phyloP scores from a whole-genome alignment of 2,329 filamentous ascomycete genomes.

The Phialophora expanda region DNA sequence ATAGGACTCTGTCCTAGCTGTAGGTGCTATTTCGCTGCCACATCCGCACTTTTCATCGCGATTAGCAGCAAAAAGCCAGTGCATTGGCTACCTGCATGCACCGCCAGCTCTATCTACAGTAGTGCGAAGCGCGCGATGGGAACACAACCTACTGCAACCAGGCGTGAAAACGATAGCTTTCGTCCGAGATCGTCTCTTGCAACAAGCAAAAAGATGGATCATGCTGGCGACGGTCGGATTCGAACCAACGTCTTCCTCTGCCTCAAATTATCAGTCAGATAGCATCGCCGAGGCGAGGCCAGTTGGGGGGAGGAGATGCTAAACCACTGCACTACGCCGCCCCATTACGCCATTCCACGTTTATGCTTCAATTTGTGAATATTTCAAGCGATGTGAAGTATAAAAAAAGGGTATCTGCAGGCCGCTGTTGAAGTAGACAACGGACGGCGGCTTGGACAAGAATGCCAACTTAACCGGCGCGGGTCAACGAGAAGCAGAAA shows the following conservation, averaged over 20 bases:
- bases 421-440: too few species aligned
- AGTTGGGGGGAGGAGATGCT: conserved; percentile 22
- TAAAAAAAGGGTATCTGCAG: too few species aligned
- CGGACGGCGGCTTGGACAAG: too few species aligned
- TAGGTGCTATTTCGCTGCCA: not conserved
- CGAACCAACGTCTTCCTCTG: conserved; percentile 33
- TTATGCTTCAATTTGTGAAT: not conserved
- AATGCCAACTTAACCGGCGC: too few species aligned
- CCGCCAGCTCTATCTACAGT: not conserved
- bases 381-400: too few species aligned
- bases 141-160: not conserved
- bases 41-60: not conserved
- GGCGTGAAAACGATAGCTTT: not conserved
- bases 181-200: not conserved
- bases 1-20: not conserved
- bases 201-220: not conserved
- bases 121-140: not conserved
- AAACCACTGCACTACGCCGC: conserved; percentile 32
- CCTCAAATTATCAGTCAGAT: not conserved
- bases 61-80: not conserved
- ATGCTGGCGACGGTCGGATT: conserved; percentile 17
- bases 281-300: too few species aligned
- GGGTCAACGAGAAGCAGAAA: too few species aligned
- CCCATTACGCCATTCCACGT: not conserved
- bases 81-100: not conserved